Percentiles rank a stretch among this genome's conserved stretches.
These are phyloP conservation scores for Diaporthe eres DNA, from an alignment of 2,329 filamentous ascomycete genomes.

Conservation along the genomic window DNA sequence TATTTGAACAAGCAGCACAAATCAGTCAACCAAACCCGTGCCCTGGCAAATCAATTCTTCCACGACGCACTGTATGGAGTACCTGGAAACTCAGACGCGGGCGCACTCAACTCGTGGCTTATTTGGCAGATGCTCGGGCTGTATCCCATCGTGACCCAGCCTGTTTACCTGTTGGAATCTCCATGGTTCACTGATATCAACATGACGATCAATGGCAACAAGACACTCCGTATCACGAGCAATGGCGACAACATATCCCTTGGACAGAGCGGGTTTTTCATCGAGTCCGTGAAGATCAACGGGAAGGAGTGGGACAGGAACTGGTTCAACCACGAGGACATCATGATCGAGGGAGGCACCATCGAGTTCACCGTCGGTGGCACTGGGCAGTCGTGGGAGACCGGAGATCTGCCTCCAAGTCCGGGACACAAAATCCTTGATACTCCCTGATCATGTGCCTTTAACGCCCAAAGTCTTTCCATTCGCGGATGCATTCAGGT, in stretches of 20 bases:
- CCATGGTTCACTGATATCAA: slow-evolving; percentile 76
- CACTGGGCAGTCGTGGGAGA: slow-evolving; percentile 60
- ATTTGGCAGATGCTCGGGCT: slow-evolving; percentile 79
- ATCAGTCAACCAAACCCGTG: slow-evolving; percentile 68
- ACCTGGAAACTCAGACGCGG: slow-evolving; percentile 79
- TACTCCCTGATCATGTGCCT: background rate
- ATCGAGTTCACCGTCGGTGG: slow-evolving; percentile 63
- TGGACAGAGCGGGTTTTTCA: slow-evolving; percentile 58
- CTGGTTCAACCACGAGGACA: slow-evolving; percentile 68
- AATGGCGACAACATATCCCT: slow-evolving; percentile 52
- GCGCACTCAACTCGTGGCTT: slow-evolving; percentile 78
- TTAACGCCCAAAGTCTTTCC: background rate
- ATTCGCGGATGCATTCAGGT: background rate
- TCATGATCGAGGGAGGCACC: slow-evolving; percentile 58
- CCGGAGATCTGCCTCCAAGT: slow-evolving; percentile 64
- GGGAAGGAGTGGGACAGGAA: slow-evolving; percentile 65
- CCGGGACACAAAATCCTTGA: slow-evolving; percentile 49
- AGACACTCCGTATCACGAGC: slow-evolving; percentile 62
- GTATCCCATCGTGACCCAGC: slow-evolving; percentile 77
- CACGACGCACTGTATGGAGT: slow-evolving; percentile 71
- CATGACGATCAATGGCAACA: slow-evolving; percentile 65
- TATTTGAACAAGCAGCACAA: slow-evolving; percentile 75
- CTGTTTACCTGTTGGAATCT: slow-evolving; percentile 78
- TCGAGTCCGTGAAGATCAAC: slow-evolving; percentile 68
- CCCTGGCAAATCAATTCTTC: slow-evolving; percentile 76